These are phyloP conservation scores for Beauveria brongniartii DNA, from an alignment of 2,329 filamentous ascomycete species.

Conservation along the genomic window DNA sequence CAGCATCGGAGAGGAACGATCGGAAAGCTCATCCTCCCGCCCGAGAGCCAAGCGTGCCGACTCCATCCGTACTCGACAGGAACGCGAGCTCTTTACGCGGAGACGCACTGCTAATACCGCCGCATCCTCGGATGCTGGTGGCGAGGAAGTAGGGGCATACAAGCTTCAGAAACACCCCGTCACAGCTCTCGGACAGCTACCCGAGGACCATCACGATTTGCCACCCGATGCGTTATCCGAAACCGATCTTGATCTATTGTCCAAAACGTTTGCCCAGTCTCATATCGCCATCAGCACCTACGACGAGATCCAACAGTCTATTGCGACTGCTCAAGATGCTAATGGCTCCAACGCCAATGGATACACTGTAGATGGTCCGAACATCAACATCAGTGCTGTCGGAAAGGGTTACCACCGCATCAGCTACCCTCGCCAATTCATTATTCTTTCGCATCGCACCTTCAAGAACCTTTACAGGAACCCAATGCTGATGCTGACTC, in stretches of 20 bases:
- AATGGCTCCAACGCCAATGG: conserved; percentile 57
- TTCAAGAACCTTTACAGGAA: conserved; percentile 98
- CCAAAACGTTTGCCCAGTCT: conserved; percentile 67
- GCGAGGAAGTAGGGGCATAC: conserved; percentile 42
- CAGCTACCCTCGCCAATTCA: conserved; percentile 72
- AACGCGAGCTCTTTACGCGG: conserved; percentile 81
- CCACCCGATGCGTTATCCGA: conserved; percentile 51
- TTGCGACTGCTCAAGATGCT: conserved; percentile 54
- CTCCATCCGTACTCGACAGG: conserved; percentile 79
- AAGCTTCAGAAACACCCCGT: conserved; percentile 40
- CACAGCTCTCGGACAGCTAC: conserved; percentile 42
- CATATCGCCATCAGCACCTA: conserved; percentile 66
- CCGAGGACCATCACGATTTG: conserved; percentile 62
- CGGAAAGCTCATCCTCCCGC: conserved; percentile 52
- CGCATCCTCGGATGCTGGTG: conserved; percentile 49
- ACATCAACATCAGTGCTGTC: conserved; percentile 48
- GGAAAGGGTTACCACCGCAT: conserved; percentile 78
- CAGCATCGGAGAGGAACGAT: conserved; percentile 62
- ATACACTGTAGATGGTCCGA: conserved; percentile 36
- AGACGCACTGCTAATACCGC: conserved; percentile 59
- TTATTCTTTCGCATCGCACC: conserved; percentile 81
- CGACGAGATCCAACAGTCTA: conserved; percentile 69
- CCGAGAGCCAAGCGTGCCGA: conserved; percentile 65
- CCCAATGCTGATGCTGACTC: conserved; percentile 95
- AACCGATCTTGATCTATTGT: conserved; percentile 76